A percentile compares a stretch with the other conserved stretches of the same genome.
Conservation (phyloP, 768 basidiomycete species). For the Tulasnella sp. region DNA sequence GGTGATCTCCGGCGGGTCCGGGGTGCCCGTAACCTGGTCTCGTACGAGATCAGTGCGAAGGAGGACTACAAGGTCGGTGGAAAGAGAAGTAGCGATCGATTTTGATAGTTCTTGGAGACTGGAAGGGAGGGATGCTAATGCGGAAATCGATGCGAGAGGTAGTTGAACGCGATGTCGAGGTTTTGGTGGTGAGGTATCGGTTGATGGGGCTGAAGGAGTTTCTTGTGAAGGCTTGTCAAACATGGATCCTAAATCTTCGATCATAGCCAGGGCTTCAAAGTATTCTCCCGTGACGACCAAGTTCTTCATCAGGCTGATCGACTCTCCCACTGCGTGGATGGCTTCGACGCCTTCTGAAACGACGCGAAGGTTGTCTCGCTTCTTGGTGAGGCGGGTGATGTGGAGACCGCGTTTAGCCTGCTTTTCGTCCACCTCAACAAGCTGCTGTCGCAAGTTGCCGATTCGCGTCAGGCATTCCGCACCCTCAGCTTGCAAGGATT, state of each 20-base stretch:
- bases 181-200: constrained; percentile 24
- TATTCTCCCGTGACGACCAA: constrained; percentile 83
- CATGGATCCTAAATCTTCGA: constrained; percentile 52
- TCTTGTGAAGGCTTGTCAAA: constrained; percentile 13
- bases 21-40: constrained; percentile 19
- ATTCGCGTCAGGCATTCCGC: constrained; percentile 73
- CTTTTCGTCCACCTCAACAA: constrained; percentile 67
- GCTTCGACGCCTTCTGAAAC: constrained; percentile 57
- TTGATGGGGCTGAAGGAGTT: constrained; percentile 20
- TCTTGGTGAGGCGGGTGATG: constrained; percentile 46
- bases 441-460: constrained; percentile 55
- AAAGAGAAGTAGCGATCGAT: constrained; percentile 69
- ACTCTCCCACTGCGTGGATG: constrained; percentile 66
- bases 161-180: constrained; percentile 31
- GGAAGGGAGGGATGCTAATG: constrained; percentile 66
- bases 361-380: constrained; percentile 50
- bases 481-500: constrained; percentile 86
- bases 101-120: constrained; percentile 63
- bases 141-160: constrained; percentile 58
- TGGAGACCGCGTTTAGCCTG: constrained; percentile 73
- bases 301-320: constrained; percentile 58
- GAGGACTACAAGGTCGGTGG: constrained; percentile 66
- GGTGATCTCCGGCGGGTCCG: constrained; percentile 25
- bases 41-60: constrained; percentile 59
- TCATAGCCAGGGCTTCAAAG: constrained; percentile 70